phyloP scores from a whole-genome alignment of 2,329 filamentous ascomycete species.

The Aspergillus ruber region DNA sequence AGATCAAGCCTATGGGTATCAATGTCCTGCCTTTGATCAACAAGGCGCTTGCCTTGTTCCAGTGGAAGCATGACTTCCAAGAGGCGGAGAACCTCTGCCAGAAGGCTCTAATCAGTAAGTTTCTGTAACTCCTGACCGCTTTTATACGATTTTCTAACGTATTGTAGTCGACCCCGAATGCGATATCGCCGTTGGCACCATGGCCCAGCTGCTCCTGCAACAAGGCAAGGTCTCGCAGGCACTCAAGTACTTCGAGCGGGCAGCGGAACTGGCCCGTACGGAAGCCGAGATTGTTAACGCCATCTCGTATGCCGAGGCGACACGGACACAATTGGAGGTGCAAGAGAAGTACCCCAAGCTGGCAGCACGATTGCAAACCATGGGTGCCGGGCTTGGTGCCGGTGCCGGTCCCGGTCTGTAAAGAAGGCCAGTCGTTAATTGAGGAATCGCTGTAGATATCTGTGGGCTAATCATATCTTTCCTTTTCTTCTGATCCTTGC shows the following conservation, averaged over 20 bases:
- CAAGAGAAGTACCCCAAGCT: conserved; percentile 81
- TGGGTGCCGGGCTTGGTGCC: conserved; percentile 40
- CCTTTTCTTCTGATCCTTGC: conserved; percentile 9
- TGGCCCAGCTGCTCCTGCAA: conserved; percentile 94
- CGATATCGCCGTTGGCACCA: conserved; percentile 96
- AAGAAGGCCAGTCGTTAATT: background rate
- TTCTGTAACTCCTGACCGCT: background rate
- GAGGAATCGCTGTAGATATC: background rate
- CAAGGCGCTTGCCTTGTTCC: conserved; percentile 94
- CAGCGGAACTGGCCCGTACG: conserved; percentile 87
- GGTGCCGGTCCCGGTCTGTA: background rate
- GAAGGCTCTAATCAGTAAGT: conserved; percentile 92
- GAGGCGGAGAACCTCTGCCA: conserved; percentile 95
- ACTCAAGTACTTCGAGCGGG: conserved; percentile 93
- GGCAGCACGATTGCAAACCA: conserved; percentile 62
- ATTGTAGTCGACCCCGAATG: conserved; percentile 86
- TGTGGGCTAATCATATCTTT: background rate
- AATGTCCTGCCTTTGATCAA: conserved; percentile 97
- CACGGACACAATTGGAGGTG: conserved; percentile 88
- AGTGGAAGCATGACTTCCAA: conserved; percentile 94
- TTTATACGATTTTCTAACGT: conserved; percentile 10
- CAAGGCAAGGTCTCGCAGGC: conserved; percentile 96
- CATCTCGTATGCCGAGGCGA: conserved; percentile 93
- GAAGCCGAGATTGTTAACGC: conserved; percentile 96
- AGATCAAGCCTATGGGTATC: conserved; percentile 88